These are phyloP conservation scores for Amesomyces nigricolor DNA, from an alignment of 2,329 filamentous ascomycete species.

Conservation along the genomic window DNA sequence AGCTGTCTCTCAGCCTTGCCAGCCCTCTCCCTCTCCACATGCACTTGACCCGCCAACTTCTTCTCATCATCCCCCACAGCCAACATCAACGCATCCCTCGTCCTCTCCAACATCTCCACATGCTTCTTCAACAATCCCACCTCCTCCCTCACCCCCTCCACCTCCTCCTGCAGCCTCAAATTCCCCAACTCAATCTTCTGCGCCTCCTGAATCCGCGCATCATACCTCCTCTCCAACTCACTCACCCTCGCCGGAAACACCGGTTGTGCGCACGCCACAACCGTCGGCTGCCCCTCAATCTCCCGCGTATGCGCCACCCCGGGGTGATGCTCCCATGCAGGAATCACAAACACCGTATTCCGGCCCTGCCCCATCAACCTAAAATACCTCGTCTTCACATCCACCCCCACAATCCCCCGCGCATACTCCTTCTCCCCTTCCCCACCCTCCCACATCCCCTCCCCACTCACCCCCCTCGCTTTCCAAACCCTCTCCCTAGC, in stretches of 20 bases:
- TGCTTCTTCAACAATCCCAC: not conserved
- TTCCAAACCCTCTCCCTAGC: slow-evolving; percentile 33
- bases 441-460: slow-evolving; percentile 24
- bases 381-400: slow-evolving; percentile 48
- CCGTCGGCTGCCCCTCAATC: slow-evolving; percentile 41
- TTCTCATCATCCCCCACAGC: slow-evolving; percentile 12
- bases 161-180: not conserved
- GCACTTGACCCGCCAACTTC: slow-evolving; percentile 20
- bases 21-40: slow-evolving; percentile 8
- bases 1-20: slow-evolving; percentile 6
- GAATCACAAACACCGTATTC: slow-evolving; percentile 49
- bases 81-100: slow-evolving; percentile 13
- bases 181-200: slow-evolving; percentile 9
- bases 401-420: slow-evolving; percentile 44
- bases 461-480: slow-evolving; percentile 37
- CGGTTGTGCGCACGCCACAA: slow-evolving; percentile 29
- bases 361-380: slow-evolving; percentile 42
- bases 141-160: not conserved
- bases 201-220: slow-evolving; percentile 2
- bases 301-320: slow-evolving; percentile 39
- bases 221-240: slow-evolving; percentile 29
- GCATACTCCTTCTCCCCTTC: slow-evolving; percentile 31
- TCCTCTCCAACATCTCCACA: slow-evolving; percentile 12
- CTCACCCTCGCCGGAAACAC: slow-evolving; percentile 32
- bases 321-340: slow-evolving; percentile 44